A percentile compares a stretch with the other conserved stretches of the same genome.
Evolutionary conservation across 1,139 yeast species (phyloP).

Genomic region (Candida pseudoviswanathii): DNA sequence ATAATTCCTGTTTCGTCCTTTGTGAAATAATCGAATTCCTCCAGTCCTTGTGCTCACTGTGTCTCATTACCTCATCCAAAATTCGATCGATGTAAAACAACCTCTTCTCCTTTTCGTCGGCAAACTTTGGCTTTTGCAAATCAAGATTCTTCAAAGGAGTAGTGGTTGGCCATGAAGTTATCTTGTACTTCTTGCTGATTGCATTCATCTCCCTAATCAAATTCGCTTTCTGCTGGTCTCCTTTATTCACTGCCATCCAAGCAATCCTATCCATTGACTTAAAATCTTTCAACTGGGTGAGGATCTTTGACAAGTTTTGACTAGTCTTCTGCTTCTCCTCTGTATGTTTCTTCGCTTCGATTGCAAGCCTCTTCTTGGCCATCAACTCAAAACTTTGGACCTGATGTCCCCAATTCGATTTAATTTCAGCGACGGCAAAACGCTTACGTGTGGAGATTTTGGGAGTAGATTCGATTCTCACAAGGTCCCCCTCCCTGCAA

Average conservation of each 20-base stretch:
- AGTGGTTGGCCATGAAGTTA: slow-evolving; percentile 60
- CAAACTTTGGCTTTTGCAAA: slow-evolving; percentile 24
- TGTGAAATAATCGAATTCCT: slow-evolving; percentile 27
- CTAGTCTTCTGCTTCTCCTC: slow-evolving; percentile 51
- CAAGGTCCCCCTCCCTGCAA: slow-evolving; percentile 94
- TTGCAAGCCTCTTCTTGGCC: slow-evolving; percentile 65
- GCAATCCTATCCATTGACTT: slow-evolving; percentile 46
- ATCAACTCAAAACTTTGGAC: slow-evolving; percentile 77
- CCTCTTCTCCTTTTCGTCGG: slow-evolving; percentile 27
- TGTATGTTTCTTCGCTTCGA: slow-evolving; percentile 60
- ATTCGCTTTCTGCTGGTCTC: slow-evolving; percentile 38
- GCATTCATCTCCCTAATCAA: slow-evolving; percentile 46
- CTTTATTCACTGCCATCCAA: slow-evolving; percentile 29
- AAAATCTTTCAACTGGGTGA: slow-evolving; percentile 51
- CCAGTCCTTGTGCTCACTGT: slow-evolving; percentile 26
- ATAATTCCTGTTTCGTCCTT: slow-evolving; percentile 24
- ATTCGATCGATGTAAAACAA: slow-evolving; percentile 31
- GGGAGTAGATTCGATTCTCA: slow-evolving; percentile 87
- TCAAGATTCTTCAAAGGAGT: slow-evolving; percentile 41
- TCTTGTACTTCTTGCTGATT: slow-evolving; percentile 54
- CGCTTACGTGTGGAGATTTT: slow-evolving; percentile 81
- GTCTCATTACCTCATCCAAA: slow-evolving; percentile 34
- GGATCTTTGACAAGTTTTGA: slow-evolving; percentile 35
- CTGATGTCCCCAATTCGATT: slow-evolving; percentile 87
- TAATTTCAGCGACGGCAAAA: slow-evolving; percentile 93